Evolutionary conservation across 257 asterid genomes (phyloP).

Genomic region (Salvia splendens): DNA sequence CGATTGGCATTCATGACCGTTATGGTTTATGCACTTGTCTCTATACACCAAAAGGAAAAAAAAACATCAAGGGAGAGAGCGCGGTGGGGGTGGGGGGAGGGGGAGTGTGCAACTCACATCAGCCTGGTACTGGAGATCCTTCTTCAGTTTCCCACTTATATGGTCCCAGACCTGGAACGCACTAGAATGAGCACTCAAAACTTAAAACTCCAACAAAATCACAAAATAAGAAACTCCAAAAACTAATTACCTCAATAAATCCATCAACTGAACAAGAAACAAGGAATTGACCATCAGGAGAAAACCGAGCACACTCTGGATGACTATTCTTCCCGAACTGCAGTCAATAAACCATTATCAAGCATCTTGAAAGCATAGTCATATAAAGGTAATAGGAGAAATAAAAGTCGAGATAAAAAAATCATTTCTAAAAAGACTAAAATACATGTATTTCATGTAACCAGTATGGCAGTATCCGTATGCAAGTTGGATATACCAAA

Average conservation of each 20-base stretch:
- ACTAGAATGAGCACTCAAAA: conserved; percentile 36
- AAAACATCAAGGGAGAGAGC: too few species aligned
- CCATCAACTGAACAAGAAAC: conserved; percentile 97
- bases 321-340: conserved; percentile 97
- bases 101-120: conserved; percentile 60
- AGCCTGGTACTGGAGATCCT: conserved; percentile 99
- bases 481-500: conserved; percentile 28
- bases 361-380: conserved; percentile 21
- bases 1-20: too few species aligned
- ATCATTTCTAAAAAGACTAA: background rate
- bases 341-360: conserved; percentile 36
- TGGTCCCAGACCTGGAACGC: conserved; percentile 89
- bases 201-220: conserved; percentile 6
- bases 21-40: too few species aligned
- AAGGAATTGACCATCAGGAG: conserved; percentile 99
- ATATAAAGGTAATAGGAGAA: conserved; percentile 21
- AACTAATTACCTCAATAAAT: conserved; percentile 71
- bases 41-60: too few species aligned
- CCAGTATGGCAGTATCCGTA: background rate
- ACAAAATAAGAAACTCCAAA: conserved; percentile 26
- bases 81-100: background rate
- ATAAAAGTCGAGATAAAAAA: background rate
- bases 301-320: conserved; percentile 86
- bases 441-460: conserved; percentile 10
- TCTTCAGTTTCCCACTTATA: conserved; percentile 89